Conservation (phyloP, 176 grass and related monocot genomes). For the Puya raimondii region DNA sequence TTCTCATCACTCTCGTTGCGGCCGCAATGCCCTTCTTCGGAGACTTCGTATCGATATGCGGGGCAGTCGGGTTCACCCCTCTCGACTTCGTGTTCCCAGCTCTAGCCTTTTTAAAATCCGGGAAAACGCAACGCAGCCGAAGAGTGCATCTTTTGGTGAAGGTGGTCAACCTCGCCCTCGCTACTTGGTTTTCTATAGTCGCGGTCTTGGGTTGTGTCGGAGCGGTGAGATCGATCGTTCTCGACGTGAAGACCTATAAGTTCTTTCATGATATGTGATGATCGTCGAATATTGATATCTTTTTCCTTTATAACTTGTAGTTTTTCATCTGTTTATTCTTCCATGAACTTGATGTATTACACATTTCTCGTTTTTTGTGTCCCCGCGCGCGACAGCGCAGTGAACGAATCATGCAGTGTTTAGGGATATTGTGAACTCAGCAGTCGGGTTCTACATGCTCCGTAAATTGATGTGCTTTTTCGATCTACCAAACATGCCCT, state of each 20-base stretch:
- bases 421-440: too few relatives aligned
- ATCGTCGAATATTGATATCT: background rate
- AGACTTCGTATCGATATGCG: slow-evolving; percentile 74
- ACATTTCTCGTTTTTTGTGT: too few relatives aligned
- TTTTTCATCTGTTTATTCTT: too few relatives aligned
- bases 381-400: too few relatives aligned
- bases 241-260: slow-evolving; percentile 49
- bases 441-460: too few relatives aligned
- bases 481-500: too few relatives aligned
- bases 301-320: too few relatives aligned
- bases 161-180: slow-evolving; percentile 17
- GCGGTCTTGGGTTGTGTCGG: slow-evolving; percentile 52
- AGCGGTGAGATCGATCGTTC: slow-evolving; percentile 48
- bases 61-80: slow-evolving; percentile 68
- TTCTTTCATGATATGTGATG: slow-evolving; percentile 73
- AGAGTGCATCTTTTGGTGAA: slow-evolving; percentile 19
- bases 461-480: too few relatives aligned
- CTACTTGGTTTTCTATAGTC: slow-evolving; percentile 34
- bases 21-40: slow-evolving; percentile 75
- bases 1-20: slow-evolving; percentile 34
- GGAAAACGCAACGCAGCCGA: slow-evolving; percentile 25
- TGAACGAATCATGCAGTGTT: too few relatives aligned
- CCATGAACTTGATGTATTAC: too few relatives aligned
- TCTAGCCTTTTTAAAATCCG: slow-evolving; percentile 41
- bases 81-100: slow-evolving; percentile 70